These are phyloP conservation scores for Mucuna pruriens DNA, from an alignment of 306 rosid genomes.

Conservation along the genomic window DNA sequence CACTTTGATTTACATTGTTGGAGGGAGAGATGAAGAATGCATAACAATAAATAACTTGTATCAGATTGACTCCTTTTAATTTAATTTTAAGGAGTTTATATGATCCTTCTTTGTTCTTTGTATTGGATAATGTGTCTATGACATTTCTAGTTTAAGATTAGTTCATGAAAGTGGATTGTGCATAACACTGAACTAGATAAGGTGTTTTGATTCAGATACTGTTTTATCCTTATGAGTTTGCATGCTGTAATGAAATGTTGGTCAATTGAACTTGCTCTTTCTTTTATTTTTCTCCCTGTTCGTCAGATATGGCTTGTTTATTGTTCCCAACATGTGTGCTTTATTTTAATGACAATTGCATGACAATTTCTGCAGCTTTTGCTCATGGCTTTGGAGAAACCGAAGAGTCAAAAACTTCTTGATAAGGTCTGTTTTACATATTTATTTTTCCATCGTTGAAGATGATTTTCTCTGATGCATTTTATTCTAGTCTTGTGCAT, in stretches of 20 bases:
- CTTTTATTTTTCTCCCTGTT: constrained; percentile 1
- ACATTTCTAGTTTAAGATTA: constrained; percentile 24
- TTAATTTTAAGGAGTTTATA: neutral
- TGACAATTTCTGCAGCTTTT: constrained; percentile 70
- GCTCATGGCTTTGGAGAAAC: constrained; percentile 52
- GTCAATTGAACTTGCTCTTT: neutral
- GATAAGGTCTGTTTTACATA: constrained; percentile 58
- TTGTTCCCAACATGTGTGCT: constrained; percentile 5
- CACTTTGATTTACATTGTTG: constrained; percentile 8
- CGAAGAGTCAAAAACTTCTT: constrained; percentile 40
- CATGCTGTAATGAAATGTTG: neutral
- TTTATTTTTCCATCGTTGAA: constrained; percentile 24
- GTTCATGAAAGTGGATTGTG: constrained; percentile 1
- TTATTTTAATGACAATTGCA: constrained; percentile 37
- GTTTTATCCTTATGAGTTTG: neutral
- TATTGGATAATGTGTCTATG: constrained; percentile 2
- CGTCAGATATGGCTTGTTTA: neutral
- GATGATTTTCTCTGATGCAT: neutral
- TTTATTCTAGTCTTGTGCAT: constrained; percentile 6
- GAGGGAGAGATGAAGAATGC: neutral
- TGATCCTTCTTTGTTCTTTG: constrained; percentile 5
- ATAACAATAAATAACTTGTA: neutral
- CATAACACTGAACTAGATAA: neutral
- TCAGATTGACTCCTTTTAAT: neutral
- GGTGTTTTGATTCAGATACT: constrained; percentile 23